These are phyloP conservation scores for Trichoderma orchidacearum DNA, from an alignment of 495 filamentous ascomycete genomes.

Conservation along the genomic window DNA sequence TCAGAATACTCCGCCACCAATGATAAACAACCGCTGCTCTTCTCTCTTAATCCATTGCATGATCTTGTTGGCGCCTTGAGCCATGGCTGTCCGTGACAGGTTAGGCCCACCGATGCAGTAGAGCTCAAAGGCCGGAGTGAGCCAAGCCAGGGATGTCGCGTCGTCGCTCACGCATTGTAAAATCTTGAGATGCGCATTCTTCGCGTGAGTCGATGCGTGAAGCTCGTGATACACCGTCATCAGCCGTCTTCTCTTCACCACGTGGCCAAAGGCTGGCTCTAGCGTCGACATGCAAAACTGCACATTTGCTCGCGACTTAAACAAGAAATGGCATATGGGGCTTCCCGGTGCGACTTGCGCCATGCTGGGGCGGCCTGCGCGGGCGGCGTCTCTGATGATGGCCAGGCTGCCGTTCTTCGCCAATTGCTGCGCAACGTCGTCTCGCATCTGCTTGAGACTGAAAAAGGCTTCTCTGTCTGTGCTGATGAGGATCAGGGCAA, in stretches of 20 bases:
- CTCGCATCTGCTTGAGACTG: constrained; percentile 72
- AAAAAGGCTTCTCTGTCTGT: constrained; percentile 88
- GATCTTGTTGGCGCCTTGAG: constrained; percentile 74
- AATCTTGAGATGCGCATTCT: constrained; percentile 70
- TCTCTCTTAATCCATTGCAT: constrained; percentile 81
- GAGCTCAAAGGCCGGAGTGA: constrained; percentile 79
- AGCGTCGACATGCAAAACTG: constrained; percentile 88
- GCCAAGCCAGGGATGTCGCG: constrained; percentile 73
- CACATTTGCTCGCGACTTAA: constrained; percentile 85
- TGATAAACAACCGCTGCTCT: constrained; percentile 88
- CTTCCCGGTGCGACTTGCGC: constrained; percentile 69
- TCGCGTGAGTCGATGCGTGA: constrained; percentile 71
- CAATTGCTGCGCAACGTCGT: constrained; percentile 62
- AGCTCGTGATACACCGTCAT: constrained; percentile 75
- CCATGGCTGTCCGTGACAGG: constrained; percentile 61
- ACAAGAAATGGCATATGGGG: constrained; percentile 78
- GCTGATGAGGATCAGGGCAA: constrained; percentile 87
- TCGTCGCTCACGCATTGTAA: constrained; percentile 63
- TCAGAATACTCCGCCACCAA: constrained; percentile 69
- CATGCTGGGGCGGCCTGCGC: constrained; percentile 49
- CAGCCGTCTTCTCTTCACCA: constrained; percentile 56
- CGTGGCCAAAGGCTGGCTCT: constrained; percentile 50
- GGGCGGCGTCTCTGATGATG: constrained; percentile 58
- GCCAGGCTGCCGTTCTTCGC: constrained; percentile 62
- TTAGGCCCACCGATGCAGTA: constrained; percentile 84